Base-by-base conservation (phyloP, 352 stramenopile species). In the Aphanomyces stellatus region DNA sequence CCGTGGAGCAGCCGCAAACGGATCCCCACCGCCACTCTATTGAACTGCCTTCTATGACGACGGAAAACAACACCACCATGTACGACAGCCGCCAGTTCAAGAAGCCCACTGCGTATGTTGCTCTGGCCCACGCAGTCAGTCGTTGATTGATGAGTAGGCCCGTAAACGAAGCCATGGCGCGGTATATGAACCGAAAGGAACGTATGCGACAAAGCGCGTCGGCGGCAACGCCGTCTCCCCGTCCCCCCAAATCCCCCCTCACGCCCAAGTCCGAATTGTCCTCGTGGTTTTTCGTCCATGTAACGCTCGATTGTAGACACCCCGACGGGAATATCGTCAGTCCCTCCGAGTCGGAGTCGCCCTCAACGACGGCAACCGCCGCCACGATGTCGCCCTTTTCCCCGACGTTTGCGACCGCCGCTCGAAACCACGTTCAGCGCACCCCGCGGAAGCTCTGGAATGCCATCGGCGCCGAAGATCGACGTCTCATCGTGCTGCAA, bases 381-480 rank as follows among this genome's bases (percentile, higher is more conserved):
- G 25, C 42, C 25, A 22, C 51, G 11, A 25, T 60, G 15, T 30
- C 43, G 41, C 57, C 57, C n/a, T n/a, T n/a, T n/a, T n/a, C n/a
- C n/a, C n/a, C n/a, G 2, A 41, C 31, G 19, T 67, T 67, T 27
- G 6, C 28, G 7, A 30, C 25, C 11, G 27, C 6, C 7, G 10
- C n/a, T 24, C 6, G 4, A 15, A 37, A 22, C 3, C 30, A 19
- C 27, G 42, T 67, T 22, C 40, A 3, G 28, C 60, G 60, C n/a
- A 91, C 79, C 8, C 80, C 79, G 30, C 75, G 80, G 40, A 88
- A 85, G 41, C 78, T 89, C 53, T 91, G 80, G 82, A 91, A 91
- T 35, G 82, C 79, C 4, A 88, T 89, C 53, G 80, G 80, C 25
- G 82, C 79, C 11, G 81, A 91, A 72, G 79, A 91, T 66, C 80